Conservation (phyloP, 1,284 basidiomycete genomes). For the Moesziomyces sp. region DNA sequence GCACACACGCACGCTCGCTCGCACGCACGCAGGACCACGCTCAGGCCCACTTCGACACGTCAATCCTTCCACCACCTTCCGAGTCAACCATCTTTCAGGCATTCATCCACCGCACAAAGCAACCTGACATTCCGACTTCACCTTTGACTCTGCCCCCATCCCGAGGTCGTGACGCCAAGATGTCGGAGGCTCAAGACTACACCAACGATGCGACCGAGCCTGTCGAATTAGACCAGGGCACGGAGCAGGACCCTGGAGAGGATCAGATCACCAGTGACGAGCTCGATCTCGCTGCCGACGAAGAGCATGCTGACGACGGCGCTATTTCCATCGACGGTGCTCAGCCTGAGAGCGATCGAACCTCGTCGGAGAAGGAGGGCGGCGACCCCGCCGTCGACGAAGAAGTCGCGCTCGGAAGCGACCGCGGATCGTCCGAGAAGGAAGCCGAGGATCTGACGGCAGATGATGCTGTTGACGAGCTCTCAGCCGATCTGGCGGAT, state of each 20-base stretch:
- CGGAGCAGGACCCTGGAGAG: neutral
- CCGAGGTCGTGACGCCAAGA: constrained; percentile 2
- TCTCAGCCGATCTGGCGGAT: neutral
- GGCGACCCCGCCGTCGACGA: constrained; percentile 18
- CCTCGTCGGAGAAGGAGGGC: constrained; percentile 44
- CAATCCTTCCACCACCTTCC: neutral
- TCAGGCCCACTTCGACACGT: neutral
- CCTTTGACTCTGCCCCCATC: neutral
- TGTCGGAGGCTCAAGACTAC: constrained; percentile 23
- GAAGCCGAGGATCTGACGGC: neutral
- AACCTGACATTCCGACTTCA: too few relatives aligned
- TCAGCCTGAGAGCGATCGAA: constrained; percentile 26
- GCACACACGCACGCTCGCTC: neutral
- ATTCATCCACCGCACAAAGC: neutral
- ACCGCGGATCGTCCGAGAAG: constrained; percentile 9
- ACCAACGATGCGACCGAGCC: neutral
- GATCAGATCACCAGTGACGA: constrained; percentile 2
- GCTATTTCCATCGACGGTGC: constrained; percentile 21
- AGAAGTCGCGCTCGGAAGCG: constrained; percentile 2
- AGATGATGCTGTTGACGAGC: neutral
- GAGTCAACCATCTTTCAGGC: neutral
- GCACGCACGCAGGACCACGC: neutral
- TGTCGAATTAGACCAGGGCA: neutral
- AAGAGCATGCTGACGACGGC: constrained; percentile 8
- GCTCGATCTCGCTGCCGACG: constrained; percentile 7